Base-by-base conservation (phyloP, 2,329 filamentous ascomycete genomes). In the Cryphonectria japonica region DNA sequence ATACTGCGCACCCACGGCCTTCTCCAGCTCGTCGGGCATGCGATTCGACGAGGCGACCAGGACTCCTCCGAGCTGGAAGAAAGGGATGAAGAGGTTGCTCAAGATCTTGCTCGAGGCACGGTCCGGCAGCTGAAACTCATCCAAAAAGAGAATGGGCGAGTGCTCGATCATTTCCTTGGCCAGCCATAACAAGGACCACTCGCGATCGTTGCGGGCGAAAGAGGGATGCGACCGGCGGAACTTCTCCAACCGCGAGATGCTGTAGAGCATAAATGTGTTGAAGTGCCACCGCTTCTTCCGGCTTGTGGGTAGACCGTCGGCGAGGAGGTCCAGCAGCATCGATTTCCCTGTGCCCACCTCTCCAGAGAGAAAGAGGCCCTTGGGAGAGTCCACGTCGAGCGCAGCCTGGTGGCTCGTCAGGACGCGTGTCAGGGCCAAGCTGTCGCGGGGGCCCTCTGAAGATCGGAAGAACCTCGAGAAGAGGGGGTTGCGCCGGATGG, bases 41-140 rank as follows among this genome's bases (percentile, higher is more conserved):
- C 93, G 88, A 78, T 96, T 96, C 5, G 91, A 94, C 0, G 92
- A 94, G 0, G 92, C 93, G 52, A 96, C 86, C 22, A 96, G 82
- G 0, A 96, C 93, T 9, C 93, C 93, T 0, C 93, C 93, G 3
- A 95, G 85, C 73, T 95, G 92, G 77, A 95, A 95, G 81, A 95
- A 95, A 1, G 87, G 86, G 8, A 92, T 93, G 78, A 96, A 91
- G 1, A 96, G 84, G 75, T 92, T 92, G 72, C 91, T 93, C 73
- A 96, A 82, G 63, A 95, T 93, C 79, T 95, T 95, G 76, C 89
- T 92, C 2, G 92, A 88, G 1, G 91, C 92, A 74, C 91, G 86
- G 79, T 95, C 93, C 0, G 93, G 93, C 52, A 96, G 85, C 77
- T 96, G 93, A 73, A 96, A 95, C 78, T 96, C 93, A 75, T 95